These are phyloP conservation scores for Phialophora expanda DNA, from an alignment of 2,329 filamentous ascomycete species.

Conservation along the genomic window DNA sequence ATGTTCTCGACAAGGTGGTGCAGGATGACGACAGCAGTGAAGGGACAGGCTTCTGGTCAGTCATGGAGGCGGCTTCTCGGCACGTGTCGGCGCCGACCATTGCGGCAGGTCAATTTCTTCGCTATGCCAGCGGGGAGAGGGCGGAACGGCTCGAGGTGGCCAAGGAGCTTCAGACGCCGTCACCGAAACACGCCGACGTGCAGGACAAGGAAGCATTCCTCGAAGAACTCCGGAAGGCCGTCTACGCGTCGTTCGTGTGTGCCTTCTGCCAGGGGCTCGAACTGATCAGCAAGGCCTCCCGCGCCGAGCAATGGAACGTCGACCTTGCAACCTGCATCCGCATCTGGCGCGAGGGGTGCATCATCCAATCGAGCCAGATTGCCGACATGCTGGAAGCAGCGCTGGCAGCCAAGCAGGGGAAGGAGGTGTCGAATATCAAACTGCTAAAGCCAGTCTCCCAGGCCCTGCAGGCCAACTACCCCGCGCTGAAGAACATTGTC, in stretches of 20 bases:
- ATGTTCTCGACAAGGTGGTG: conserved; percentile 8
- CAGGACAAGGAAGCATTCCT: neutral
- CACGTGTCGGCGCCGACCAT: conserved; percentile 9
- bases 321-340: conserved; percentile 10
- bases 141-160: neutral
- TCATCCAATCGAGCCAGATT: conserved; percentile 12
- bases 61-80: neutral
- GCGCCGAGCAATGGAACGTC: conserved; percentile 2
- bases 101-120: conserved; percentile 4
- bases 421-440: neutral
- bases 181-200: neutral
- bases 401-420: neutral
- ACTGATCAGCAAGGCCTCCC: conserved; percentile 7
- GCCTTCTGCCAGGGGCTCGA: conserved; percentile 10
- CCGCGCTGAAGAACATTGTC: conserved; percentile 7
- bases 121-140: neutral
- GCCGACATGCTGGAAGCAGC: conserved; percentile 4
- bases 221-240: neutral
- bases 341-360: conserved; percentile 9
- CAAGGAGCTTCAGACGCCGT: neutral
- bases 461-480: neutral
- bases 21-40: conserved; percentile 12
- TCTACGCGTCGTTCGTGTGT: neutral
- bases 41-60: conserved; percentile 3
- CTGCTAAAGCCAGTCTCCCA: conserved; percentile 1